Conservation (phyloP, 768 basidiomycete genomes). For the Boletus rex-veris region DNA sequence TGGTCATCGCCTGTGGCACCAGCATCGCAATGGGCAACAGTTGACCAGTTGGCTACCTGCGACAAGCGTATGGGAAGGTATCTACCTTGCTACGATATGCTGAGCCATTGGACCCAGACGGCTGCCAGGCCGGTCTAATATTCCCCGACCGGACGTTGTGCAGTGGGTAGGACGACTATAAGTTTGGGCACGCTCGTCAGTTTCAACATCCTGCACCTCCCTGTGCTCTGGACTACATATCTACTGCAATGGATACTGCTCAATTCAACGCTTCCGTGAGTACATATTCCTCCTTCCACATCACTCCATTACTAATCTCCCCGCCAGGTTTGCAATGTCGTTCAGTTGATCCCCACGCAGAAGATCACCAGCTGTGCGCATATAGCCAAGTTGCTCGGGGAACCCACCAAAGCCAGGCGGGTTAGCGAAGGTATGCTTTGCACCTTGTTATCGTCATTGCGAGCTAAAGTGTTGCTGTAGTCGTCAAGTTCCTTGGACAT, state of each 20-base stretch:
- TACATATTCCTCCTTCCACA: neutral
- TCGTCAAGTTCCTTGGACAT: constrained; percentile 65
- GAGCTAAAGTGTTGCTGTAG: constrained; percentile 33
- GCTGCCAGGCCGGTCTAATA: too few species aligned
- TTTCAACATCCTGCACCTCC: neutral
- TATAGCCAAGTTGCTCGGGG: constrained; percentile 73
- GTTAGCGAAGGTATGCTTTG: constrained; percentile 67
- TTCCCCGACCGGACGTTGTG: too few species aligned
- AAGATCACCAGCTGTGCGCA: constrained; percentile 75
- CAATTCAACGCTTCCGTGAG: constrained; percentile 21
- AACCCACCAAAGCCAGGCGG: constrained; percentile 70
- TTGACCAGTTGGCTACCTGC: too few species aligned
- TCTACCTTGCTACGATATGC: too few species aligned
- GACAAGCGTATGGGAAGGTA: too few species aligned
- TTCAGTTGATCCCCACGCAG: constrained; percentile 61
- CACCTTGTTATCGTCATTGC: neutral
- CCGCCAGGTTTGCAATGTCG: constrained; percentile 60
- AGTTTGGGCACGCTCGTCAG: neutral
- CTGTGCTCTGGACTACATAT: neutral
- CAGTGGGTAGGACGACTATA: neutral
- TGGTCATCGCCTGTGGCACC: too few species aligned
- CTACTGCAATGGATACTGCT: constrained; percentile 12
- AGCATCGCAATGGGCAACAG: too few species aligned
- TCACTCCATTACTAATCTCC: neutral
- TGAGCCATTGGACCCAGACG: too few species aligned